phyloP scores from a whole-genome alignment of 768 basidiomycete genomes.

The Phylloporus sp. region DNA sequence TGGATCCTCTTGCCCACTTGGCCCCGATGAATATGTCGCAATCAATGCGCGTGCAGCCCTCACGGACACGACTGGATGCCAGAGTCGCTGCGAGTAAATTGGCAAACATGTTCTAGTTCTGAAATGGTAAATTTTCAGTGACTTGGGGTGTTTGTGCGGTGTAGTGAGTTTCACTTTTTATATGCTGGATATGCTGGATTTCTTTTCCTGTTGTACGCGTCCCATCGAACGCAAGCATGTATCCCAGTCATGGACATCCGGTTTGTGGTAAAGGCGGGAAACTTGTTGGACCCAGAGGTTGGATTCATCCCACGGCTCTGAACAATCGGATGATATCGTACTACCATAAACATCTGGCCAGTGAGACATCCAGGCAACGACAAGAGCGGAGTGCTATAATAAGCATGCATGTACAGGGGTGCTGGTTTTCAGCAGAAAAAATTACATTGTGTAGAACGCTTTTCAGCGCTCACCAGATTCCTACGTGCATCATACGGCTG shows the following conservation, averaged over 20 bases:
- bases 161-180: constrained; percentile 4
- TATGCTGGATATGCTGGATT: constrained; percentile 25
- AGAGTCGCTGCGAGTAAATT: constrained; percentile 84
- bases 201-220: constrained; percentile 3
- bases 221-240: neutral
- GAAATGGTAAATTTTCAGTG: neutral
- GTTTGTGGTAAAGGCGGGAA: too few species aligned
- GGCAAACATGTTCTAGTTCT: constrained; percentile 76
- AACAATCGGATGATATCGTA: neutral
- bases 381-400: too few species aligned
- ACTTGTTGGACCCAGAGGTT: too few species aligned
- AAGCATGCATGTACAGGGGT: too few species aligned
- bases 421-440: too few species aligned
- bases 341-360: too few species aligned
- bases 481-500: neutral
- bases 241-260: neutral
- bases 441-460: neutral
- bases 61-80: constrained; percentile 73
- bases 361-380: neutral
- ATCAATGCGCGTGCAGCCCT: constrained; percentile 69
- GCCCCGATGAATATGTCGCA: constrained; percentile 62
- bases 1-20: constrained; percentile 64
- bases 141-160: constrained; percentile 3
- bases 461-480: too few species aligned
- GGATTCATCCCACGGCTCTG: too few species aligned